phyloP scores from a whole-genome alignment of 768 basidiomycete species.

The Lentinula guzmanii region DNA sequence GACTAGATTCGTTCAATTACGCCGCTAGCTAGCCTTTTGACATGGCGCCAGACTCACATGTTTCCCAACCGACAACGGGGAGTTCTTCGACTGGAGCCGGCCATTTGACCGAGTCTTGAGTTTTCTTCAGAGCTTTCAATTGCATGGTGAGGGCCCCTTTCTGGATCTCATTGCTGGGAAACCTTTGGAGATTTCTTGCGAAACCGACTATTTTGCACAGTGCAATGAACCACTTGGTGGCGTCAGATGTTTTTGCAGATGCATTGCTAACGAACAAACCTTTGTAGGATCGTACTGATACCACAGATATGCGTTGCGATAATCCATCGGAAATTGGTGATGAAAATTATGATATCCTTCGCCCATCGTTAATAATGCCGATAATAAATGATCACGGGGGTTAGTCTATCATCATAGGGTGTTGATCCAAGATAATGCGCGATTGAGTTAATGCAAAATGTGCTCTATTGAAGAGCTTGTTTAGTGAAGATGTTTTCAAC shows the following conservation, averaged over 20 bases:
- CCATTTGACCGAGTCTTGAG: conserved; percentile 63
- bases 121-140: conserved; percentile 61
- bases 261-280: conserved; percentile 15
- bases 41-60: conserved; percentile 42
- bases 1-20: conserved; percentile 30
- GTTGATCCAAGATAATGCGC: conserved; percentile 81
- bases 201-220: conserved; percentile 55
- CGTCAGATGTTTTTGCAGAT: conserved; percentile 59
- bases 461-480: conserved; percentile 44
- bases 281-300: conserved; percentile 63
- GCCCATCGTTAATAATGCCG: conserved; percentile 69
- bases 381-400: conserved; percentile 73
- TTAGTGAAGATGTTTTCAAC: not conserved
- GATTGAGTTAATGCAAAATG: conserved; percentile 85
- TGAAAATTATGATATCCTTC: conserved; percentile 74
- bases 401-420: conserved; percentile 76
- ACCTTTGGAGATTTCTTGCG: conserved; percentile 76
- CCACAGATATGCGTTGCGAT: conserved; percentile 72
- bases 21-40: not conserved
- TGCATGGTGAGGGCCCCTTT: conserved; percentile 83
- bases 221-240: conserved; percentile 94
- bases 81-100: conserved; percentile 51
- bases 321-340: conserved; percentile 88
- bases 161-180: conserved; percentile 84
- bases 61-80: conserved; percentile 78